phyloP scores from a whole-genome alignment of 805 yeast species.

The Teunomyces barrocoloradensis region DNA sequence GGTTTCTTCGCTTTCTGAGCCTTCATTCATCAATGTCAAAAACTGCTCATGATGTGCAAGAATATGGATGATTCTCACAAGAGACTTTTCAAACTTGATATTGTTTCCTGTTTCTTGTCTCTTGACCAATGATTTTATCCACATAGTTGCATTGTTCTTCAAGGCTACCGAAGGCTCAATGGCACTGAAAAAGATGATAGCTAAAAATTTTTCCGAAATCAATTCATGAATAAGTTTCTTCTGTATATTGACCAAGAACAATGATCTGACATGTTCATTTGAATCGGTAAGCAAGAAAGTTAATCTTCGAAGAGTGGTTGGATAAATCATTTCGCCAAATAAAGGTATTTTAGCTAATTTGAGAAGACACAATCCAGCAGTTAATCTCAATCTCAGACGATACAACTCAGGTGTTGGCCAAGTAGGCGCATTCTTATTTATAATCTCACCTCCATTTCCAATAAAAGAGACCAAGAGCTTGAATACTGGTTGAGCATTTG shows the following conservation, averaged over 20 bases:
- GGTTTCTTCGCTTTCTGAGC: constrained; percentile 12
- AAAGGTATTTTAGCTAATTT: constrained; percentile 58
- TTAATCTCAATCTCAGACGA: constrained; percentile 61
- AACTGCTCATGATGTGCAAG: constrained; percentile 76
- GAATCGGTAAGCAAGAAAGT: constrained; percentile 67
- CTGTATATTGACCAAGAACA: constrained; percentile 50
- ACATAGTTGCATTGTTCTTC: constrained; percentile 53
- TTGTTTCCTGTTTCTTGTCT: constrained; percentile 33
- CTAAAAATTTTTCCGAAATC: constrained; percentile 64
- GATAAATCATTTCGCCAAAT: constrained; percentile 52
- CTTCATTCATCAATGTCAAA: constrained; percentile 32
- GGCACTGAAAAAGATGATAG: constrained; percentile 69
- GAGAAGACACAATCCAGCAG: constrained; percentile 64
- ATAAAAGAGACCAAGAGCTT: constrained; percentile 65
- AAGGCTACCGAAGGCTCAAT: constrained; percentile 64
- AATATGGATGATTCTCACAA: constrained; percentile 65
- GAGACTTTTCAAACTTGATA: constrained; percentile 60
- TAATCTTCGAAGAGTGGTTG: constrained; percentile 50
- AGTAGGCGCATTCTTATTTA: constrained; percentile 39
- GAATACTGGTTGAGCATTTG: constrained; percentile 58
- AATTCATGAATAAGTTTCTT: constrained; percentile 47
- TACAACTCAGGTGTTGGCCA: constrained; percentile 62
- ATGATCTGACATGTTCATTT: constrained; percentile 51
- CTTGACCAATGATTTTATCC: constrained; percentile 64
- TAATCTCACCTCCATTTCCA: constrained; percentile 76